These are phyloP conservation scores for Capsella rubella DNA, from an alignment of 441 rosid genomes.

Conservation along the genomic window DNA sequence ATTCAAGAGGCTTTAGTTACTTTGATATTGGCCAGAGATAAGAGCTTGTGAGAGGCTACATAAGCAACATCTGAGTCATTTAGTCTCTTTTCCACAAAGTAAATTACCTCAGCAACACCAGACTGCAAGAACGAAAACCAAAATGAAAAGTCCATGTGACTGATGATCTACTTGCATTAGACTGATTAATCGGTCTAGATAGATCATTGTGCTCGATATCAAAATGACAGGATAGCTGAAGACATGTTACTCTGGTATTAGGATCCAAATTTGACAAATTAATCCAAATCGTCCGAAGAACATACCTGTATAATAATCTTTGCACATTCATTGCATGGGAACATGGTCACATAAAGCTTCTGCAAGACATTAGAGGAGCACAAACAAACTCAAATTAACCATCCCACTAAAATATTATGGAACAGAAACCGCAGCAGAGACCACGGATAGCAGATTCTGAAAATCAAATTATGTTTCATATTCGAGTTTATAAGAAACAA, in stretches of 20 bases:
- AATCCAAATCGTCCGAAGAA: constrained; percentile 6
- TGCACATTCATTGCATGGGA: constrained; percentile 98
- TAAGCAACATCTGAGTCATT: constrained; percentile 58
- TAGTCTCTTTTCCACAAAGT: constrained; percentile 82
- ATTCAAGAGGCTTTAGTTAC: constrained; percentile 50
- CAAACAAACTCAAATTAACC: constrained; percentile 6
- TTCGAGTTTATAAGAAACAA: not conserved
- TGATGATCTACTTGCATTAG: constrained; percentile 7
- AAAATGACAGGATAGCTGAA: constrained; percentile 15
- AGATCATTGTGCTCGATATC: constrained; percentile 10
- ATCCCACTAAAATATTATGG: not conserved
- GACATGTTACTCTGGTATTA: not conserved
- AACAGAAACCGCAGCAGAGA: not conserved
- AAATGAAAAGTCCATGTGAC: constrained; percentile 10
- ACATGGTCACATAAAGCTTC: constrained; percentile 97
- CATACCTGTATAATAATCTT: constrained; percentile 91
- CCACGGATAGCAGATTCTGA: not conserved
- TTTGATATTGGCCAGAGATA: constrained; percentile 85
- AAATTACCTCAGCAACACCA: constrained; percentile 85
- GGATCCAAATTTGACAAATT: constrained; percentile 23
- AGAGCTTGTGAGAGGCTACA: constrained; percentile 82
- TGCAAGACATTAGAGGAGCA: constrained; percentile 52
- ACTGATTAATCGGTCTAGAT: not conserved
- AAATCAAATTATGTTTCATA: not conserved
- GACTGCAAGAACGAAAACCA: constrained; percentile 60